These are phyloP conservation scores for Paecilomyces sp. DNA, from an alignment of 2,329 filamentous ascomycete species.

Conservation along the genomic window DNA sequence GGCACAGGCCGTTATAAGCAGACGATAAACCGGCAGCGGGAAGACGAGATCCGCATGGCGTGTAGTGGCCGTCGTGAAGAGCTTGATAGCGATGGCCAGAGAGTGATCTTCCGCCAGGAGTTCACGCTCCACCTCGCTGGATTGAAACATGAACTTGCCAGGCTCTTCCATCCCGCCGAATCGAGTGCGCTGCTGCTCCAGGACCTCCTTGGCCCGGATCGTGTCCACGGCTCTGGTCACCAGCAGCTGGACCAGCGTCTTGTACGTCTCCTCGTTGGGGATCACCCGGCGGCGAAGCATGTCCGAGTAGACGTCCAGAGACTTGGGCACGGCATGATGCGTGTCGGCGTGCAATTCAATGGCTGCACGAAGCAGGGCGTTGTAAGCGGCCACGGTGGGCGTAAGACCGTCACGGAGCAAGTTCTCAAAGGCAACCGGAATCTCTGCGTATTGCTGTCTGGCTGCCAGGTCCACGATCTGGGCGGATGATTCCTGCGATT, in stretches of 20 bases:
- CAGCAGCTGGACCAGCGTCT: conserved; percentile 76
- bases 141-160: conserved; percentile 81
- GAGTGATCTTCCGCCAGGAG: conserved; percentile 84
- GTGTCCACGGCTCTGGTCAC: conserved; percentile 76
- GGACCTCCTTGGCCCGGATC: conserved; percentile 59
- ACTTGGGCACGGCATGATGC: conserved; percentile 81
- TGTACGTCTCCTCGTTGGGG: conserved; percentile 79
- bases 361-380: conserved; percentile 76
- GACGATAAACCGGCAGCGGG: conserved; percentile 74
- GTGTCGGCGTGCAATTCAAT: conserved; percentile 73
- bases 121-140: conserved; percentile 77
- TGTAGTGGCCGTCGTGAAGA: conserved; percentile 71
- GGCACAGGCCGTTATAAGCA: conserved; percentile 81
- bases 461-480: conserved; percentile 70
- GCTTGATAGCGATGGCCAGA: conserved; percentile 72
- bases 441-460: conserved; percentile 70
- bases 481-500: conserved; percentile 65
- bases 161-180: conserved; percentile 80
- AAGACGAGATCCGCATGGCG: conserved; percentile 57
- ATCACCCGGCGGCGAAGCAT: conserved; percentile 82
- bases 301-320: conserved; percentile 89
- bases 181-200: conserved; percentile 76
- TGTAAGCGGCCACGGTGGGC: conserved; percentile 83
- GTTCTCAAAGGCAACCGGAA: conserved; percentile 82
- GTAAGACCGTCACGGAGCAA: conserved; percentile 77